These are phyloP conservation scores for Rosa lucieae DNA, from an alignment of 306 rosid species.

Conservation along the genomic window DNA sequence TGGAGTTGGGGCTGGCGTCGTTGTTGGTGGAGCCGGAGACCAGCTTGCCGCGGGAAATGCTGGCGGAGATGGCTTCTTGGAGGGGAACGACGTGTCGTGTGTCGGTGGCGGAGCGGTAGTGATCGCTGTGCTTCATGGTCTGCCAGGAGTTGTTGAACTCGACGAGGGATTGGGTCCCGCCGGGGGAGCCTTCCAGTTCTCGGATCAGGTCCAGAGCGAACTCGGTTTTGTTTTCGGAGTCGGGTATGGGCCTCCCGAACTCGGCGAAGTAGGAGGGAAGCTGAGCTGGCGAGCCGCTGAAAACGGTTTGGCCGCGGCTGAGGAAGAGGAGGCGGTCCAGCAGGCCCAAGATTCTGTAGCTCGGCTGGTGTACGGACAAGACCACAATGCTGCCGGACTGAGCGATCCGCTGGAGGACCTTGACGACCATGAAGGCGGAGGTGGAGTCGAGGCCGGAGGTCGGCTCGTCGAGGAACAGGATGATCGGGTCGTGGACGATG, in stretches of 20 bases:
- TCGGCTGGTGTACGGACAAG: slow-evolving; percentile 93
- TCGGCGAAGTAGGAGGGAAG: slow-evolving; percentile 63
- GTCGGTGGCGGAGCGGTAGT: not conserved
- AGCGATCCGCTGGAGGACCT: slow-evolving; percentile 86
- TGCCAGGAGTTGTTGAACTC: slow-evolving; percentile 93
- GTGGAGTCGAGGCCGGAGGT: slow-evolving; percentile 96
- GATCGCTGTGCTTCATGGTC: slow-evolving; percentile 43
- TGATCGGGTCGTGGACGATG: slow-evolving; percentile 88
- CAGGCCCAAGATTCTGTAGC: slow-evolving; percentile 77
- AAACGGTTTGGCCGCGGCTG: slow-evolving; percentile 84
- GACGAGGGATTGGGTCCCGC: slow-evolving; percentile 69
- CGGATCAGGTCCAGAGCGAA: slow-evolving; percentile 93
- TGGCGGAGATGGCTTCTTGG: slow-evolving; percentile 86
- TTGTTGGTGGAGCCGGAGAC: slow-evolving; percentile 72
- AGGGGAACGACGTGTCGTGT: slow-evolving; percentile 36
- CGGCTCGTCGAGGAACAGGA: slow-evolving; percentile 89
- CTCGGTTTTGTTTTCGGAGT: slow-evolving; percentile 80
- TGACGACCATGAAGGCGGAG: slow-evolving; percentile 94
- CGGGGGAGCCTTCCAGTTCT: slow-evolving; percentile 75
- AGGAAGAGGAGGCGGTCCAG: slow-evolving; percentile 75
- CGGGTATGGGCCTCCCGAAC: slow-evolving; percentile 89
- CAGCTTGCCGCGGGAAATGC: slow-evolving; percentile 76
- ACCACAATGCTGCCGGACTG: slow-evolving; percentile 95
- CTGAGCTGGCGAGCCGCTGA: slow-evolving; percentile 70
- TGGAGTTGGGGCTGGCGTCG: slow-evolving; percentile 38